Evolutionary conservation across 139 green algal genomes (phyloP), one percentile per base, ranked within the genome.

Genomic region (Dunaliella primolecta): DNA sequence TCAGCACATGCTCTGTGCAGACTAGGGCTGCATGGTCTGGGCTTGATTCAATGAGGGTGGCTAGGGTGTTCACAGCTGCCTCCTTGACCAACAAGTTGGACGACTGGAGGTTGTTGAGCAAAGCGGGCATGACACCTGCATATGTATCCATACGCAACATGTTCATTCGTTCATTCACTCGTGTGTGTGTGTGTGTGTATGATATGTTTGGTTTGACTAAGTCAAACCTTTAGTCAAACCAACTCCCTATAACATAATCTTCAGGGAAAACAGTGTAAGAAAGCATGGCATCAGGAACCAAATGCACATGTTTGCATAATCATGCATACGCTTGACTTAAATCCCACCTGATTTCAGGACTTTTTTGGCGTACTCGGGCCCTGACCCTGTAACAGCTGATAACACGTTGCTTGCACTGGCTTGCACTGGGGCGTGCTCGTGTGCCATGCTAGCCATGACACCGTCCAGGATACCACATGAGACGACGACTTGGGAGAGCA

Each of bases 401-500:
- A 90, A 76, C 83, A 90, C 87, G 33, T 82, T 83, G 34, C 82
- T 86, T 25, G 84, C 79, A 0, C 72, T 75, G 31, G 80, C 80
- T 30, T 89, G 88, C 56, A 91, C 88, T 34, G 88, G 83, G 25
- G 88, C 37, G 80, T 57, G 86, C 31, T 91, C 88, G 35, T 91
- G 85, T n/a, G 32, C 82, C 33, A 89, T 78, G 85, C 80, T 87
- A 20, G 81, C 30, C 3, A 91, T 81, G 35, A 89, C 80, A 25
- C 79, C 85, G 32, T 89, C 88, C 2, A 91, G 85, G 1, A 91
- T 83, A 33, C 88, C 88, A 37, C 88, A 89, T 0, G 88, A 91
- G 31, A 91, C 88, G n/a, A 91, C 83, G 0, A 88, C 85, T 64
- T 91, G 88, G 1, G 85, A 89, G 0, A 91, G 36, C 25, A 89